phyloP scores from a whole-genome alignment of 495 filamentous ascomycete genomes.

The Oleoguttula mirabilis region DNA sequence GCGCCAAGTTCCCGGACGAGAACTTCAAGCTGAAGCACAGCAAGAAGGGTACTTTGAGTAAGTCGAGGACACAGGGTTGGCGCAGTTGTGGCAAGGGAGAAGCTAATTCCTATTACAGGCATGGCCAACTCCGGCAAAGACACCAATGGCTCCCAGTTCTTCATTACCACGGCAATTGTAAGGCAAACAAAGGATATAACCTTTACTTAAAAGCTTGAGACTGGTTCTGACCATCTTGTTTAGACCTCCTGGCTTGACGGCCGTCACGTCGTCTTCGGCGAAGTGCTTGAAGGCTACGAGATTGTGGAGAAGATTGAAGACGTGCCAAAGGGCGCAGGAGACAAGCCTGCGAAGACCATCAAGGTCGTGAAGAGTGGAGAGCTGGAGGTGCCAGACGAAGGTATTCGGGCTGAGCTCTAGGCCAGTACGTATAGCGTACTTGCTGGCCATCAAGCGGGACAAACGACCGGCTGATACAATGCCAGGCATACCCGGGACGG shows the following conservation, averaged over 20 bases:
- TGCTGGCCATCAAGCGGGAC: constrained; percentile 2
- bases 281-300: constrained; percentile 56
- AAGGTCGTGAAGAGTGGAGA: constrained; percentile 95
- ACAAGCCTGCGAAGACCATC: constrained; percentile 63
- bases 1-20: constrained; percentile 89
- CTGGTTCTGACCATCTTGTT: too few species aligned
- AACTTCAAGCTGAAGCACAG: constrained; percentile 98
- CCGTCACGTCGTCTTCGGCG: constrained; percentile 73
- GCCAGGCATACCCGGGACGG: constrained; percentile 15
- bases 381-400: constrained; percentile 78
- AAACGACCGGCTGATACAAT: not conserved
- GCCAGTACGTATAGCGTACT: constrained; percentile 18
- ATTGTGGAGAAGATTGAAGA: constrained; percentile 82
- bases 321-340: constrained; percentile 52
- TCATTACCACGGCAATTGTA: constrained; percentile 59
- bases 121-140: constrained; percentile 98
- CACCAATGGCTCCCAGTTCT: constrained; percentile 99
- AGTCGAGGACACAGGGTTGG: constrained; percentile 10
- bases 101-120: constrained; percentile 30
- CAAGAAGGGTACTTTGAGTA: constrained; percentile 53
- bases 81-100: not conserved
- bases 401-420: constrained; percentile 96
- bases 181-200: too few species aligned
- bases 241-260: constrained; percentile 67
- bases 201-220: too few species aligned